A percentile compares a stretch with the other conserved stretches of the same genome.
Conservation (phyloP, 352 stramenopile genomes). For the Pelagophyceae sp. region DNA sequence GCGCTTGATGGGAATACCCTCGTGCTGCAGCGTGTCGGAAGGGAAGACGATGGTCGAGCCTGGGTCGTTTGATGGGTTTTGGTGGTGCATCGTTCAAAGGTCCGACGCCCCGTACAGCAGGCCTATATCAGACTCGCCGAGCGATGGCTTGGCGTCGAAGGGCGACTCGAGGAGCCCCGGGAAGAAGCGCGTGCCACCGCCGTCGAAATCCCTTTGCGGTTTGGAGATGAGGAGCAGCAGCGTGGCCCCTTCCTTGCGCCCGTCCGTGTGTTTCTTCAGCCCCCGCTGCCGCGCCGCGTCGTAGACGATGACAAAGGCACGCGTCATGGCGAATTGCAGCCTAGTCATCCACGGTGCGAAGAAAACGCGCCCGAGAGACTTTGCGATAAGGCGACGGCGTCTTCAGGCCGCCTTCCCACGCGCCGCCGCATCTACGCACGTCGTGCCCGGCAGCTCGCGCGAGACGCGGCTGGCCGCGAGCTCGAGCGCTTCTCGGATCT, state of each 20-base stretch:
- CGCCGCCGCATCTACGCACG: no score
- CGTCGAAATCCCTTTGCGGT: constrained; percentile 1
- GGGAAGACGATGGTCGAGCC: constrained; percentile 19
- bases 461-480: not conserved
- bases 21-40: constrained; percentile 16
- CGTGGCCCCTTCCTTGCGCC: constrained; percentile 13
- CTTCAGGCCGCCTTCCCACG: no score
- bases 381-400: no score
- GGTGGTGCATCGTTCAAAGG: no score
- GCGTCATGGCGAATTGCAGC: constrained; percentile 13
- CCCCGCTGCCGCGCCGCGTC: constrained; percentile 2
- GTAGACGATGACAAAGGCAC: constrained; percentile 20
- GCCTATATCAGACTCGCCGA: not conserved
- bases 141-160: constrained; percentile 14
- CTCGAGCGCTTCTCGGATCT: constrained; percentile 12
- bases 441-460: no score
- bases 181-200: constrained; percentile 17
- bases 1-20: constrained; percentile 20
- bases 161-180: constrained; percentile 1
- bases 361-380: no score
- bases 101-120: no score
- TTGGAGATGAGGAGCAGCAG: constrained; percentile 7
- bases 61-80: no score
- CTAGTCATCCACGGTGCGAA: no score
- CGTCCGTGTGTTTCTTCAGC: constrained; percentile 20